Base-by-base conservation (phyloP, 139 green algal species). In the Cymbomonas tetramitiformis region DNA sequence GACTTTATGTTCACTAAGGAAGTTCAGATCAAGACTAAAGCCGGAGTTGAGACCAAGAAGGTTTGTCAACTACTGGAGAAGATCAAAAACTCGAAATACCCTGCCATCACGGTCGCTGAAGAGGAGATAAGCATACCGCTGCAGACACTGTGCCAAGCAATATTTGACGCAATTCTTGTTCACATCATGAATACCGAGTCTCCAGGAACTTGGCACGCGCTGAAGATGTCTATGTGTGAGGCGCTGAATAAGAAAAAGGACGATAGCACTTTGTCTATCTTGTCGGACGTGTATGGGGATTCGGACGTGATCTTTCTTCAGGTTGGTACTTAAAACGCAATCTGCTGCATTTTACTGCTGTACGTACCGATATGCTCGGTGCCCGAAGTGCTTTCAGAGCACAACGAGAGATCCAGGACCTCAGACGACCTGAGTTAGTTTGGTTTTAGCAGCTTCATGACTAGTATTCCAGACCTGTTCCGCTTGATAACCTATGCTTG, bases 21-120 rank as follows among this genome's bases (percentile, higher is more conserved):
- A 19, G 15, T 62, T 18, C 21, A 34, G 25, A 8, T 62, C 18
- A 9, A 29, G 32, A 29, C 24, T 3, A 62, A 62, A 30, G 34
- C 21, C 2, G 52, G 52, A 23, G 6, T 24, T 36, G n/a, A 19
- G 3, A 21, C 38, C 15, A 48, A 39, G 39, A 39, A 6, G 8
- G 10, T 30, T 24, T 30, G n/a, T 4, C 6, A 39, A 19, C 38
- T 62, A 7, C 38, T 62, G 23, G 38, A 29, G 9, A 25, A 3
- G 18, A 62, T 62, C 55, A 38, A 15, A 26, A 9, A 9, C 24
- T n/a, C 55, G 10, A 62, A 62, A 30, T 62, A 62, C 38, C 55
- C 55, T 15, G 55, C 38, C 4, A 36, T 52, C 18, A 62, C 38
- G 0, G 55, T 38, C 19, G 21, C 36, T 28, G 55, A 62, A 30